Evolutionary conservation across 169 alveolate genomes (phyloP), one percentile per base, ranked within the genome.

Genomic region (Theileria sp.): DNA sequence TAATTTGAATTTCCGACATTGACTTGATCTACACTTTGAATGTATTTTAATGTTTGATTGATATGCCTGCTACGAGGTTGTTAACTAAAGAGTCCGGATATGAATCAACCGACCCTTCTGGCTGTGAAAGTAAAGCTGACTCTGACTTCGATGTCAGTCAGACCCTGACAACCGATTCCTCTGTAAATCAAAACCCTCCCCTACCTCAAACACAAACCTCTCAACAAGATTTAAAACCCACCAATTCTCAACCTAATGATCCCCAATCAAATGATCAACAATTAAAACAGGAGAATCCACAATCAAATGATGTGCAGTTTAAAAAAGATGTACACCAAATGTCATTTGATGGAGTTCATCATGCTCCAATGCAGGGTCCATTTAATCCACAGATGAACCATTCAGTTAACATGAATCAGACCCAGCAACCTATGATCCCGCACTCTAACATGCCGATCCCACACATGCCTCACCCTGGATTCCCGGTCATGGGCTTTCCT

Each of bases 401-500:
- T 7, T 21, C 23, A 64, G 10, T 21, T 13, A 64, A 15, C 21
- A 64, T 64, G 36, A 64, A 64, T 13, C 72, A 64, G 38, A 64
- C 54, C 23, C 51, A 64, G 15, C 72, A 64, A 32, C 54, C 54
- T 19, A 64, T 64, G 72, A 64, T 64, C 44, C 34, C 28, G 7
- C 72, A 64, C 50, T 38, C 38, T 1, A 64, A 64, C 50, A 64
- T 64, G 36, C 72, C 34, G 13, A 64, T 64, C 44, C 72, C 25
- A 9, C 54, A 44, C 54, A 26, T 64, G 72, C 15, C 12, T 58
- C 51, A 30, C 38, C 72, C 72, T 7, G 72, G 72, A 9, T 64
- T 64, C 72, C 72, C 72, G 21, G 38, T 64, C 54, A 64, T 64
- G 72, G 72, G 72, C n/a, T 64, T 64, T 30, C 72, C 25, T 28